Evolutionary conservation across 192 early-diverging fungal species (phyloP).

Genomic region (Coemansia sp.): DNA sequence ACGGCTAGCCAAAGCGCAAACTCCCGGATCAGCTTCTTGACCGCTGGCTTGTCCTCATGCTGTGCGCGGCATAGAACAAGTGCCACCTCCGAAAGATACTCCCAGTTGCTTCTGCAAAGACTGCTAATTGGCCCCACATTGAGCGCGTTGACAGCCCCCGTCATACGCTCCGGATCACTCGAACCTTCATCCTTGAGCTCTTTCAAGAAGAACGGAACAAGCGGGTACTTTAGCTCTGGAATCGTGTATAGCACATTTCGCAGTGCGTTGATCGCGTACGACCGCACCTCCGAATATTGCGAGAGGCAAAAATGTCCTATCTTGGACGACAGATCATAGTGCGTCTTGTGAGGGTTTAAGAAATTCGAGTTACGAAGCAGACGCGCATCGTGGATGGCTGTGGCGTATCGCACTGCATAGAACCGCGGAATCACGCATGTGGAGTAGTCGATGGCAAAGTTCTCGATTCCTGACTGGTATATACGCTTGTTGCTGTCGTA

Average conservation of each 20-base stretch:
- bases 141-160: constrained; percentile 43
- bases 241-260: constrained; percentile 31
- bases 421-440: constrained; percentile 31
- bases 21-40: constrained; percentile 47
- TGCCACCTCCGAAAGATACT: constrained; percentile 34
- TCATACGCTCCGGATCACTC: constrained; percentile 51
- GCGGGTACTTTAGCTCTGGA: constrained; percentile 39
- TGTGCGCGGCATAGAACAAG: constrained; percentile 51
- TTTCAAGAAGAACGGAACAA: constrained; percentile 42
- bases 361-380: constrained; percentile 50
- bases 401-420: constrained; percentile 25
- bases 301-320: constrained; percentile 44
- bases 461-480: constrained; percentile 41
- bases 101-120: constrained; percentile 36
- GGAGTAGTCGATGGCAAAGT: constrained; percentile 31
- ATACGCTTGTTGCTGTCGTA: constrained; percentile 12
- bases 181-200: constrained; percentile 34
- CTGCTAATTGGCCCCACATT: constrained; percentile 31
- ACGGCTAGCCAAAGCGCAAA: constrained; percentile 36
- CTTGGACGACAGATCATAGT: constrained; percentile 16
- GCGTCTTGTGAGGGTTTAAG: constrained; percentile 16
- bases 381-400: constrained; percentile 29
- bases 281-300: constrained; percentile 45
- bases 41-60: constrained; percentile 53
- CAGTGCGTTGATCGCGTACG: constrained; percentile 31